These are phyloP conservation scores for Hyparrhenia diplandra DNA, from an alignment of 176 grass and related monocot species.

Conservation along the genomic window DNA sequence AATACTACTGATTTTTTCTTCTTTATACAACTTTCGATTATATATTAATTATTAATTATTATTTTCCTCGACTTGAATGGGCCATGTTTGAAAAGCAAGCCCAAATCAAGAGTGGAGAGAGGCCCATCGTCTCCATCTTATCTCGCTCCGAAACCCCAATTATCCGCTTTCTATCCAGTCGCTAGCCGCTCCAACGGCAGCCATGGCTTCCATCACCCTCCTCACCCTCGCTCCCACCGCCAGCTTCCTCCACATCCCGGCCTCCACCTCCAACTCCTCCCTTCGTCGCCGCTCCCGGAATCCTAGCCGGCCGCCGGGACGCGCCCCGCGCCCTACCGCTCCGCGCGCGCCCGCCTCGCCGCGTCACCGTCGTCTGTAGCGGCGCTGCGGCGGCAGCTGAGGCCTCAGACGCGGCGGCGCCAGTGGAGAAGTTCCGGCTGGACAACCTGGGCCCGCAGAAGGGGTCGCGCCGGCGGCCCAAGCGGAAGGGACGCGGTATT, in stretches of 20 bases:
- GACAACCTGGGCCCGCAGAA: constrained; percentile 82
- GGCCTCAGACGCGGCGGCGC: constrained; percentile 13
- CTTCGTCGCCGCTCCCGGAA: constrained; percentile 5
- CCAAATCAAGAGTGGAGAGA: not conserved
- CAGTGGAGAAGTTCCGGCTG: constrained; percentile 58
- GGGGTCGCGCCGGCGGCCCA: constrained; percentile 56
- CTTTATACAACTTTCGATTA: no score
- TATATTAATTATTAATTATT: no score
- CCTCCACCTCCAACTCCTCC: constrained; percentile 20
- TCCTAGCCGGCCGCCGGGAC: not conserved
- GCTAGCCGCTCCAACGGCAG: constrained; percentile 22
- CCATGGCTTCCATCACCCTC: constrained; percentile 56
- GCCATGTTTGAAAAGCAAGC: not conserved
- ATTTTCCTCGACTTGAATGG: not conserved
- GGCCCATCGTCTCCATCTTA: not conserved
- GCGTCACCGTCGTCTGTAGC: constrained; percentile 38
- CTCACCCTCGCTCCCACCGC: constrained; percentile 33
- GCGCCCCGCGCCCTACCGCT: not conserved
- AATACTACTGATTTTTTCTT: no score
- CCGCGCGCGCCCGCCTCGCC: constrained; percentile 12
- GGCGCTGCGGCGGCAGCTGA: constrained; percentile 17
- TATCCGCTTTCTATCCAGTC: constrained; percentile 33
- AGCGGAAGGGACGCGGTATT: constrained; percentile 88
- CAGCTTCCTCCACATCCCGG: constrained; percentile 30
- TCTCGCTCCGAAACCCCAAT: not conserved